Evolutionary conservation across 2,329 filamentous ascomycete species (phyloP), one percentile per base, ranked within the genome.

Genomic region (Aspergillus flavus): DNA sequence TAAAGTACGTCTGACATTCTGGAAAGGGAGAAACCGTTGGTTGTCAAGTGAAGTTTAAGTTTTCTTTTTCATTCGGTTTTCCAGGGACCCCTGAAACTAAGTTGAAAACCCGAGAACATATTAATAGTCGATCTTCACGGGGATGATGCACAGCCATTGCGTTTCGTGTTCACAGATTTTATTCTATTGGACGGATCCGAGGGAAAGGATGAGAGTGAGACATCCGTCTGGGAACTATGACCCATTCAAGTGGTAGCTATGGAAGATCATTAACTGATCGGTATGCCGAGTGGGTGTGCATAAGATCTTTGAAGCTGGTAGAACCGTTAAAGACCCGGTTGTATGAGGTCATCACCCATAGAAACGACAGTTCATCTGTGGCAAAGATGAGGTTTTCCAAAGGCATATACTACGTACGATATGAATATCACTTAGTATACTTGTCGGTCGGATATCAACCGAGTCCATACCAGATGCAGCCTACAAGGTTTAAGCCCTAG

Each of bases 231-330:
- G 32, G n/a, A 28, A 36, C 52, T 16, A 54, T 36, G n/a, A 34
- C 52, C 52, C n/a, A 55, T 28, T 55, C 39, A 34, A 55, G 52
- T 36, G 52, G 32, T 39, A 55, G 32, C 32, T 55, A 23, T 14
- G 30, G 52, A 55, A 39, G 52, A 55, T 55, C 52, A 23, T 26
- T 55, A 23, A 55, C 52, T 55, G 52, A 55, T 41, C 52, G 32
- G 52, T 54, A 34, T 36, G 50, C 21, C 30, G 50, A 55, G 32
- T 55, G 52, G 52, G 28, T 34, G 48, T 32, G 28, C 4, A 16
- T 21, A 23, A 34, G 48, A 52, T 52, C 48, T n/a, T 21, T 21
- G 4, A 46, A 23, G 16, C 23, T n/a, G 46, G 16, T n/a, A 16
- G 45, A 48, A 28, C 43, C 39, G 19, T 41, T 41, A 14, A 50